phyloP scores from a whole-genome alignment of 352 stramenopile genomes.

The Phytophthora constricta region DNA sequence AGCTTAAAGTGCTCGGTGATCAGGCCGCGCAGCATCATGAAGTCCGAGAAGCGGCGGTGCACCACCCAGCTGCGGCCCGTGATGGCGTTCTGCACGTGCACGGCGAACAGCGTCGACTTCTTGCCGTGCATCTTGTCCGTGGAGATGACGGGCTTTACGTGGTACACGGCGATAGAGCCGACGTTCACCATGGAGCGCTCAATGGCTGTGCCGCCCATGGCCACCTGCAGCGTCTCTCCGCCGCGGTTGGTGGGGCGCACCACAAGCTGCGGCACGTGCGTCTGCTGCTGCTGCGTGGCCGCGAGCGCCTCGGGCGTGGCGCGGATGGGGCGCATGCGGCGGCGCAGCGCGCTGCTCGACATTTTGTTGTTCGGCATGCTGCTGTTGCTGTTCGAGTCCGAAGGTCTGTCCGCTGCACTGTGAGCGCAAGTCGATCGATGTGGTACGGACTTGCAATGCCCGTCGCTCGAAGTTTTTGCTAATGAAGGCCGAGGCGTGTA shows the following conservation, averaged over 20 bases:
- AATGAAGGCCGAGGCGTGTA: constrained; percentile 23
- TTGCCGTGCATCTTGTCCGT: constrained; percentile 40
- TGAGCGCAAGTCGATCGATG: neutral
- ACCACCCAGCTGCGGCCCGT: constrained; percentile 76
- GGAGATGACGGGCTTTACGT: constrained; percentile 54
- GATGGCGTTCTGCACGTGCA: constrained; percentile 79
- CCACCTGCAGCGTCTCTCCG: constrained; percentile 45
- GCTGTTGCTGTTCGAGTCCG: constrained; percentile 18
- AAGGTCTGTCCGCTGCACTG: neutral
- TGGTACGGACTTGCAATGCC: constrained; percentile 10
- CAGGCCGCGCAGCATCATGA: constrained; percentile 61
- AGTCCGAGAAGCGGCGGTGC: constrained; percentile 72
- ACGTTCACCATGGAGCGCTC: constrained; percentile 70
- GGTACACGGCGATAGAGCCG: constrained; percentile 65
- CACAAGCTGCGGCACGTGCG: constrained; percentile 50
- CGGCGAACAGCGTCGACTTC: constrained; percentile 62
- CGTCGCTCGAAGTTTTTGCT: constrained; percentile 34
- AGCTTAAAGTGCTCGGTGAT: constrained; percentile 61
- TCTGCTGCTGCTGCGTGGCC: constrained; percentile 21
- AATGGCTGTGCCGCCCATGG: constrained; percentile 68
- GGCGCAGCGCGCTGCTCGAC: constrained; percentile 20
- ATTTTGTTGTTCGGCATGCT: constrained; percentile 49
- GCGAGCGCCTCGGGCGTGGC: constrained; percentile 23
- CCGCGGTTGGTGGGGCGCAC: constrained; percentile 42
- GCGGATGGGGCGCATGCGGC: constrained; percentile 36